These are phyloP conservation scores for Neoarthrinium moseri DNA, from an alignment of 2,329 filamentous ascomycete genomes.

Conservation along the genomic window DNA sequence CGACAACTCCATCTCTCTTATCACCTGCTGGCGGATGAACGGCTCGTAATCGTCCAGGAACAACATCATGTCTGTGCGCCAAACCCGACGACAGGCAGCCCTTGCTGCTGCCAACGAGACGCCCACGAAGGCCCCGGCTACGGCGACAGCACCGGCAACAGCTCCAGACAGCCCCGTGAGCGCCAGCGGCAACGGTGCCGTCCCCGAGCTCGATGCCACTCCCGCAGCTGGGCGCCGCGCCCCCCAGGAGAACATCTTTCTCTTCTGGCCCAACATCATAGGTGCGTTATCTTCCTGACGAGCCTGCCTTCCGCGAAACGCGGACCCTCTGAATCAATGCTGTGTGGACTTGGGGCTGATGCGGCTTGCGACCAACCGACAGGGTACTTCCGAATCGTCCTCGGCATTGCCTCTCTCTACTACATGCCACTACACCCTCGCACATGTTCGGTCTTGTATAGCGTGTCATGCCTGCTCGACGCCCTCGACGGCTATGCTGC, in stretches of 20 bases:
- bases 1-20: too few relatives aligned
- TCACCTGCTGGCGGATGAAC: background rate
- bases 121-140: conserved; percentile 20
- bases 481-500: conserved; percentile 95
- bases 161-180: conserved; percentile 21
- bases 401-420: conserved; percentile 89
- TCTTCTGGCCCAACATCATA: conserved; percentile 81
- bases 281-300: conserved; percentile 48
- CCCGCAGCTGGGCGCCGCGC: conserved; percentile 33
- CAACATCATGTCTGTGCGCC: conserved; percentile 37
- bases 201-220: conserved; percentile 18
- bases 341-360: conserved; percentile 1
- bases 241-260: conserved; percentile 70
- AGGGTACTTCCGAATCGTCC: conserved; percentile 77
- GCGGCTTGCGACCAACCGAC: background rate
- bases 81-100: conserved; percentile 37
- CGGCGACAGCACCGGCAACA: conserved; percentile 26
- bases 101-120: conserved; percentile 24
- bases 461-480: conserved; percentile 90
- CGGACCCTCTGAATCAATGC: too few relatives aligned
- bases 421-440: conserved; percentile 99
- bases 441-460: conserved; percentile 89
- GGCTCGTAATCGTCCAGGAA: background rate
- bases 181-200: conserved; percentile 15
- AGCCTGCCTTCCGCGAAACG: too few relatives aligned